phyloP scores from a whole-genome alignment of 495 filamentous ascomycete species.

The Penicillium manginii region DNA sequence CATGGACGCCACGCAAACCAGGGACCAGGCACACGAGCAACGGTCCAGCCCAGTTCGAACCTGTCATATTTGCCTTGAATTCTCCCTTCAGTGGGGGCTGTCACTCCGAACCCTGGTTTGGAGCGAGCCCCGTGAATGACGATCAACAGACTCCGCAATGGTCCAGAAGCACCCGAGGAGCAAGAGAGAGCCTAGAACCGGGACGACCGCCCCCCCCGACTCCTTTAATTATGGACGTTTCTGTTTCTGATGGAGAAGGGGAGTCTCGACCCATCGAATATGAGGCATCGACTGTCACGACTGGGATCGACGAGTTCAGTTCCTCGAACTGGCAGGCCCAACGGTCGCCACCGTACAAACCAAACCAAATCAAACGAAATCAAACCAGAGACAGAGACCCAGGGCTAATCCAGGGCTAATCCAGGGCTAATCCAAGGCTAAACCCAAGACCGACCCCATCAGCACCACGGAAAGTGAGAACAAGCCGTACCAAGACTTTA shows the following conservation, averaged over 20 bases:
- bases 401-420: too few species aligned
- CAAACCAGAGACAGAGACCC: too few species aligned
- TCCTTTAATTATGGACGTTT: conserved; percentile 2
- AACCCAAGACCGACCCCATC: too few species aligned
- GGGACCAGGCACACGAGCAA: conserved; percentile 3
- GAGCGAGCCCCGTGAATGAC: conserved; percentile 10
- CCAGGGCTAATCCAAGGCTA: too few species aligned
- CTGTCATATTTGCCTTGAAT: conserved; percentile 1
- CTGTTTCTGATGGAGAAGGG: neutral
- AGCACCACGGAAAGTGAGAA: neutral
- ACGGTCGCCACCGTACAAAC: neutral
- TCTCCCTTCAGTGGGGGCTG: conserved; percentile 5
- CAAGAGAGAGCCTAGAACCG: conserved; percentile 12
- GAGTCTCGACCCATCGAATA: conserved; percentile 1
- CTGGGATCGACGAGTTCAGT: neutral
- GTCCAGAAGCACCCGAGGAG: conserved; percentile 15
- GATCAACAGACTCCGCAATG: conserved; percentile 27
- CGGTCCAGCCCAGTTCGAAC: neutral
- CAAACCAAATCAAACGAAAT: neutral
- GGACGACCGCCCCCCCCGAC: too few species aligned
- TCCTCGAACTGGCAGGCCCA: neutral
- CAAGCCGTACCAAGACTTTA: conserved; percentile 1
- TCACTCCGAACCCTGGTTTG: conserved; percentile 17
- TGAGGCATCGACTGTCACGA: conserved; percentile 4
- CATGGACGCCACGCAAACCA: neutral